Evolutionary conservation across 768 basidiomycete species (phyloP), one percentile per base, ranked within the genome.

Genomic region (Kwoniella pini): DNA sequence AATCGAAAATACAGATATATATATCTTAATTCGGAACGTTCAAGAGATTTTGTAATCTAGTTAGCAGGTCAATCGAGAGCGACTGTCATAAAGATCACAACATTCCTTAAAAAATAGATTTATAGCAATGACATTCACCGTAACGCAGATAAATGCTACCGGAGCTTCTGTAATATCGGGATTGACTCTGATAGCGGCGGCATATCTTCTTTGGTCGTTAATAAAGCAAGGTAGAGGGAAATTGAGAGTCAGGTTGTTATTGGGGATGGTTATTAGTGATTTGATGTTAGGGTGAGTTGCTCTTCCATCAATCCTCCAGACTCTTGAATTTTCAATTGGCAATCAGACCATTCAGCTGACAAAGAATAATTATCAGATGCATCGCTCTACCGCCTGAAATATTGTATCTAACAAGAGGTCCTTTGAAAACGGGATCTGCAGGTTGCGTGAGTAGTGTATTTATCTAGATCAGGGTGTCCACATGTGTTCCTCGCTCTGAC

Each of bases 241-340:
- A 44, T 56, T 78, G 22, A 61, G 77, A 33, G 73, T 76, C 2
- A 60, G 71, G 44, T 51, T 76, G 43, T 54, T 78, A 45, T 7
- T 72, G 10, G 77, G 77, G 0, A 72, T 78, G 75, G 72, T 78
- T n/a, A 40, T 71, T 17, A 71, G 72, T 43, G 77, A 78, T 68
- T 36, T 76, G 13, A 17, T 58, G 3, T 43, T 78, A 4, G 77
- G 75, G 77, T 78, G 52, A 63, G 76, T 65, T 3, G 26, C 5
- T 19, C 21, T 22, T 22, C 4, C n/a, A 7, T 10, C 43, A n/a
- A 44, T 24, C 6, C 19, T 17, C 10, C 5, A 3, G 4, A 15
- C 40, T 22, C 10, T 54, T 28, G 17, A 6, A 31, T 46, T 19
- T 22, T 36, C 33, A 36, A 36, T 36, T 36, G 33, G 40, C 19